phyloP scores from a whole-genome alignment of 2,329 filamentous ascomycete species.

The Bipolaris cookei region DNA sequence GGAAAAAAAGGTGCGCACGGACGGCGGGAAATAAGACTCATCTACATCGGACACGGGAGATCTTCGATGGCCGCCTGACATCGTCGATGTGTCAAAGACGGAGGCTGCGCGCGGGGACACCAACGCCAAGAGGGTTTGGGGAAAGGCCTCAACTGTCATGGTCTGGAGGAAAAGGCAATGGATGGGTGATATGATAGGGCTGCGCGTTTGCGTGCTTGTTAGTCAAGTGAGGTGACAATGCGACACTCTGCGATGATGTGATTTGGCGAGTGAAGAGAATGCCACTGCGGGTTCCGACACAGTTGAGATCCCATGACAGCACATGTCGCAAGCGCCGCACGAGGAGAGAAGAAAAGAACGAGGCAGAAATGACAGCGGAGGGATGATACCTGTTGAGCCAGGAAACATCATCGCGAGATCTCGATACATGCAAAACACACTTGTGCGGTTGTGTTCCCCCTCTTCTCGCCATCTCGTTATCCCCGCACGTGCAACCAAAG shows the following conservation, averaged over 20 bases:
- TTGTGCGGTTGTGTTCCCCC: neutral
- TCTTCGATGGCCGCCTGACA: slow-evolving; percentile 15
- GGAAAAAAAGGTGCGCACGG: neutral
- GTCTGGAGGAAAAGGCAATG: neutral
- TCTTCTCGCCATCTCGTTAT: neutral
- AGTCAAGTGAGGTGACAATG: neutral
- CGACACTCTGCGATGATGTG: neutral
- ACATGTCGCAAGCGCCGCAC: neutral
- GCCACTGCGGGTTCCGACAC: neutral
- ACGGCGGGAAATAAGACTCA: neutral
- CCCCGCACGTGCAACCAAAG: neutral
- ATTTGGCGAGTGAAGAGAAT: neutral
- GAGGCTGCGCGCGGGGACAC: neutral
- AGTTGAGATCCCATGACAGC: neutral
- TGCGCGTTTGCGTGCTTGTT: neutral
- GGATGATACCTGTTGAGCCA: neutral
- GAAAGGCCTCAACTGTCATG: neutral
- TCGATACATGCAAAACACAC: neutral
- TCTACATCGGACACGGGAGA: slow-evolving; percentile 13
- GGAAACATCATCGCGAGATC: neutral
- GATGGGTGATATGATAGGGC: neutral
- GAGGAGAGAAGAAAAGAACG: neutral
- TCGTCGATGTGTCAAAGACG: slow-evolving; percentile 14
- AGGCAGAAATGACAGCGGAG: neutral
- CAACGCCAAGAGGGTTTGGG: neutral